Conservation (phyloP, 2,329 filamentous ascomycete genomes). For the Stachybotrys elegans region DNA sequence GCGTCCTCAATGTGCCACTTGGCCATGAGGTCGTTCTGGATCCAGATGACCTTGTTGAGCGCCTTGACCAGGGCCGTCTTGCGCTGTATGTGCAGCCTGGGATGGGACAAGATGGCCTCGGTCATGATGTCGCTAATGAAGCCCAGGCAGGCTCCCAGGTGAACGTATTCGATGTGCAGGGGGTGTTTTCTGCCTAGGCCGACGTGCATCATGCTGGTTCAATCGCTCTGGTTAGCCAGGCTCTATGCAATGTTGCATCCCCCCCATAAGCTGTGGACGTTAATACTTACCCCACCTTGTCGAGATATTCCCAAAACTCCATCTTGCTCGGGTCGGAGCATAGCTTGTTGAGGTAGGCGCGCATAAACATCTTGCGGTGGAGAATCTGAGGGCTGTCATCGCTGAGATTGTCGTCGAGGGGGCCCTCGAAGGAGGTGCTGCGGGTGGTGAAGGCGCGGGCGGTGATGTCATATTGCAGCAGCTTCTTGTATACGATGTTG, state of each 20-base stretch:
- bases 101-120: slow-evolving; percentile 70
- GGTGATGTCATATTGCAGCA: slow-evolving; percentile 77
- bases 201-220: slow-evolving; percentile 77
- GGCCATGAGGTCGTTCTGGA: slow-evolving; percentile 82
- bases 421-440: slow-evolving; percentile 60
- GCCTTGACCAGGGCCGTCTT: slow-evolving; percentile 73
- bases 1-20: slow-evolving; percentile 73
- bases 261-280: too few species aligned
- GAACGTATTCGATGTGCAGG: slow-evolving; percentile 75
- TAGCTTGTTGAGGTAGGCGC: slow-evolving; percentile 70
- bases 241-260: too few species aligned
- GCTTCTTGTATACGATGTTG: slow-evolving; percentile 79
- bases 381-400: slow-evolving; percentile 71
- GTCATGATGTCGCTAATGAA: slow-evolving; percentile 75
- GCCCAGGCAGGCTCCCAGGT: slow-evolving; percentile 66
- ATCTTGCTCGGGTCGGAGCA: slow-evolving; percentile 70
- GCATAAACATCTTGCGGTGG: slow-evolving; percentile 70
- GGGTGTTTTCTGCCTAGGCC: slow-evolving; percentile 67
- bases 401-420: slow-evolving; percentile 56
- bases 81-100: slow-evolving; percentile 57
- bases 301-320: slow-evolving; percentile 79
- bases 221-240: too few species aligned
- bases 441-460: slow-evolving; percentile 67
- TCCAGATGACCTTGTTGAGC: slow-evolving; percentile 78
- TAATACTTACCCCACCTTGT: slow-evolving; percentile 68